Conservation (phyloP, 1,139 yeast genomes). For the Yamadazyma atlantica region DNA sequence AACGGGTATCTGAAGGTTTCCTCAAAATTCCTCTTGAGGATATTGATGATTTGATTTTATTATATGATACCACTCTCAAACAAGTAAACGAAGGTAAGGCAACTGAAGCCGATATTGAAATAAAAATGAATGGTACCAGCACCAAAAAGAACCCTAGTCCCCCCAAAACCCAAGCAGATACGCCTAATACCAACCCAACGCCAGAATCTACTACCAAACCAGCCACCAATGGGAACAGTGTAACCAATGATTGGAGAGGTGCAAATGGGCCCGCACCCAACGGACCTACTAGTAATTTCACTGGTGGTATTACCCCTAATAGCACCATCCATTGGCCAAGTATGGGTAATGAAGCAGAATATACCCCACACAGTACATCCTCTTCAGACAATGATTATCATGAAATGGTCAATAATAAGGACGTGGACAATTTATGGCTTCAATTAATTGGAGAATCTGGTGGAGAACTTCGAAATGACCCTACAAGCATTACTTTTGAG, state of each 20-base stretch:
- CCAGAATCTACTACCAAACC: too few relatives aligned
- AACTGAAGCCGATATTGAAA: not conserved
- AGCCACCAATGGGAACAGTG: too few relatives aligned
- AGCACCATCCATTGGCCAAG: not conserved
- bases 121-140: not conserved
- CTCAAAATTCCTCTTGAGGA: constrained; percentile 7
- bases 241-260: too few relatives aligned
- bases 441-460: constrained; percentile 23
- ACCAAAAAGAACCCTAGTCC: not conserved
- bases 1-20: constrained; percentile 3
- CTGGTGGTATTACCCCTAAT: not conserved
- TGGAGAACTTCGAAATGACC: too few relatives aligned
- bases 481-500: not conserved
- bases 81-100: constrained; percentile 6
- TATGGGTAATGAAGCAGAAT: constrained; percentile 2
- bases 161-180: too few relatives aligned
- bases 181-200: too few relatives aligned
- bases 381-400: constrained; percentile 18
- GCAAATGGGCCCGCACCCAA: too few relatives aligned
- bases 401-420: constrained; percentile 27
- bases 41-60: constrained; percentile 10
- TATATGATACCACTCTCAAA: constrained; percentile 8
- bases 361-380: constrained; percentile 9
- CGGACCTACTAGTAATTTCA: too few relatives aligned
- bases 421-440: constrained; percentile 40